phyloP scores from a whole-genome alignment of 306 rosid species.

The Mimosa pudica region DNA sequence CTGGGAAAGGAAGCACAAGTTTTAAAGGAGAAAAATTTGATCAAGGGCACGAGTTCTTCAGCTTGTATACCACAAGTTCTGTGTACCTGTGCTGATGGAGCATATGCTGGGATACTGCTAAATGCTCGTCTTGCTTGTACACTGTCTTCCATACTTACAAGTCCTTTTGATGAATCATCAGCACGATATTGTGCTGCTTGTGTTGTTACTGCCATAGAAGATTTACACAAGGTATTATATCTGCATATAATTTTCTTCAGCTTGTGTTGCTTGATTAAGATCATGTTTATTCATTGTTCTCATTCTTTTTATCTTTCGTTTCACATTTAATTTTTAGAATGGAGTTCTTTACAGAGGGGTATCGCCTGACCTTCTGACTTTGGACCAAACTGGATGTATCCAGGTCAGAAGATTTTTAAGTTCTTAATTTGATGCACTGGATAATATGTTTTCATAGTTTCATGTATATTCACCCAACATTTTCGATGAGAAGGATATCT shows the following conservation, averaged over 20 bases:
- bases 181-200: conserved; percentile 75
- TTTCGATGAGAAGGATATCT: conserved; percentile 9
- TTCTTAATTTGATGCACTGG: conserved; percentile 8
- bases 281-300: conserved; percentile 15
- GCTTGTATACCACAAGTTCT: conserved; percentile 79
- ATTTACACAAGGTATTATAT: conserved; percentile 78
- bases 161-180: conserved; percentile 75
- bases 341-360: conserved; percentile 94
- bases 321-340: conserved; percentile 68
- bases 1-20: conserved; percentile 86
- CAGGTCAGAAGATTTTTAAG: conserved; percentile 55
- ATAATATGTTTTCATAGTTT: conserved; percentile 19
- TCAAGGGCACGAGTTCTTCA: conserved; percentile 64
- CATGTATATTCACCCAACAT: conserved; percentile 8
- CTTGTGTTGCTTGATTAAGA: conserved; percentile 26
- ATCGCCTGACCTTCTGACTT: conserved; percentile 81
- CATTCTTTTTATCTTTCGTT: conserved; percentile 18
- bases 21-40: conserved; percentile 74
- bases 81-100: conserved; percentile 70
- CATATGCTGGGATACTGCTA: conserved; percentile 73
- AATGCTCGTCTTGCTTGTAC: conserved; percentile 83
- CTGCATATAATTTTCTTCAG: conserved; percentile 23
- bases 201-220: conserved; percentile 70
- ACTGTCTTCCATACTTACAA: conserved; percentile 72
- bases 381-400: conserved; percentile 76